phyloP scores from a whole-genome alignment of 371 early-diverging fungal species.

The Mortierella sp. region DNA sequence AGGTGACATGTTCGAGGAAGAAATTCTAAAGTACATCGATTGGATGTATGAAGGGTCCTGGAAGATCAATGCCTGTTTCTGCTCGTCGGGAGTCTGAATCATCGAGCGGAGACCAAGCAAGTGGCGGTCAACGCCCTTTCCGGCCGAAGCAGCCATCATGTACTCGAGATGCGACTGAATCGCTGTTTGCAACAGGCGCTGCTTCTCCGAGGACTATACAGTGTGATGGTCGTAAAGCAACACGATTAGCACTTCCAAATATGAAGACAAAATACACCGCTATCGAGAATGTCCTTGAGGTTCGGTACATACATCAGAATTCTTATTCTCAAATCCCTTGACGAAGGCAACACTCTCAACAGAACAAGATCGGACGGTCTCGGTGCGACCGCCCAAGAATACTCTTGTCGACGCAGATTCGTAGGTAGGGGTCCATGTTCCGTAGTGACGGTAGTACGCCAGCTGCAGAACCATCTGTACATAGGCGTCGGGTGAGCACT shows the following conservation, averaged over 20 bases:
- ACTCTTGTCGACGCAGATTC: conserved; percentile 82
- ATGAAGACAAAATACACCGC: neutral
- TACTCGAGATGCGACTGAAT: conserved; percentile 68
- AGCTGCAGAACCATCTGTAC: conserved; percentile 86
- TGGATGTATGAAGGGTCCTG: conserved; percentile 70
- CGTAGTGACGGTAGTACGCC: conserved; percentile 74
- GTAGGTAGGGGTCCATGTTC: conserved; percentile 73
- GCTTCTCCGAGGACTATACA: conserved; percentile 65
- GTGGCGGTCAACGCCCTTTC: conserved; percentile 84
- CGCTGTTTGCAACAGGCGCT: conserved; percentile 68
- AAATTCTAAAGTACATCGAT: conserved; percentile 73
- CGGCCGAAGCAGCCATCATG: conserved; percentile 70
- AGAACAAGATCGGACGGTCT: conserved; percentile 81
- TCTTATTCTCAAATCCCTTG: conserved; percentile 67
- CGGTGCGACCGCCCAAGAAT: conserved; percentile 88
- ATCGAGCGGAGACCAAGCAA: conserved; percentile 76
- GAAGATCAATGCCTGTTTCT: conserved; percentile 66
- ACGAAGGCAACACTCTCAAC: conserved; percentile 74
- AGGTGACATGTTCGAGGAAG: conserved; percentile 81
- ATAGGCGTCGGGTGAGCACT: conserved; percentile 80
- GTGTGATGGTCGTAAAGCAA: neutral
- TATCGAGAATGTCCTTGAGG: no score
- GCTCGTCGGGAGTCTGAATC: conserved; percentile 64
- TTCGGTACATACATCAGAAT: conserved; percentile 57
- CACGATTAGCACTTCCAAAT: neutral